Evolutionary conservation across 371 early-diverging fungal genomes (phyloP), one percentile per base, ranked within the genome.

Genomic region (Mortierella sp.): DNA sequence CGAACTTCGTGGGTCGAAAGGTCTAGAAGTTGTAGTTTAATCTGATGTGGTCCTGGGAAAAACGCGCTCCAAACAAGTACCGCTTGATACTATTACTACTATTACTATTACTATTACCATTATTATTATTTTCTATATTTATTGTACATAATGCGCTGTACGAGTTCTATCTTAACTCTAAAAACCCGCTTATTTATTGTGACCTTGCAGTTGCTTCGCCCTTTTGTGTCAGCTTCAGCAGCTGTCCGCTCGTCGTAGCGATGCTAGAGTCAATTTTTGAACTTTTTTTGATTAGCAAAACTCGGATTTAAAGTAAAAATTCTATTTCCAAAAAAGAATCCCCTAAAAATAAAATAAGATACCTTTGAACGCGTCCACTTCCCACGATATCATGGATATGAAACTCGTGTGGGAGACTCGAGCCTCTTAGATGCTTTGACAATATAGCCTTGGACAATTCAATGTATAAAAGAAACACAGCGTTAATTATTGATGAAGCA

Each of bases 321-420:
- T n/a, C 11, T 24, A 55, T 22, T 55, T 2, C 22, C 28, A 24
- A 55, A 4, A 55, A 50, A 60, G 10, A 2, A 36, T n/a, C n/a
- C n/a, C n/a, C 16, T 3, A 45, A 45, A 16, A 45, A 45, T 9
- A 45, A 28, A 28, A 28, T 28, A 28, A 28, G 28, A 52, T 66
- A 81, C 82, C 76, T 72, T 43, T 67, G 69, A 15, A 81, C 82
- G 5, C 82, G 82, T 15, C 76, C 82, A 67, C 76, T 81, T 4
- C 82, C 82, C 3, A 81, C 64, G 47, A 81, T 55, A 50, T 81
- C 82, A 15, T 76, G 82, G 36, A 81, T 69, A 58, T 81, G 82
- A 59, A 72, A 76, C 40, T 81, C 73, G 21, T 81, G 76, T 1
- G 76, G 73, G 24, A 81, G 82, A 58, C 63, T 67, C 7, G 82